Percentiles rank a stretch among this genome's conserved stretches.
Conservation (phyloP, 129 eudicot genomes). For the Cynara cardunculus region DNA sequence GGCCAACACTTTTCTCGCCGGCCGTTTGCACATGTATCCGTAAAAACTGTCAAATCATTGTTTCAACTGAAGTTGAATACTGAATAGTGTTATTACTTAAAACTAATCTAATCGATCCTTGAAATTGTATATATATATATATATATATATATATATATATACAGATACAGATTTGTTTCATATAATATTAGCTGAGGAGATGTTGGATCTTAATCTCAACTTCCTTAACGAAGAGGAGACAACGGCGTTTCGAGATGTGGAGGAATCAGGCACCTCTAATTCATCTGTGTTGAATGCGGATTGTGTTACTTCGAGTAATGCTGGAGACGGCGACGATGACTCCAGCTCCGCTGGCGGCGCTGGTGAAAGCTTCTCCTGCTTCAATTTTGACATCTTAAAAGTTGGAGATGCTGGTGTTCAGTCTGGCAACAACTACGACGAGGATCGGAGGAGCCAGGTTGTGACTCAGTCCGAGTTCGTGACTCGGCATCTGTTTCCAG, state of each 20-base stretch:
- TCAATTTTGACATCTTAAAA: slow-evolving; percentile 49
- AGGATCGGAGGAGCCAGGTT: slow-evolving; percentile 9
- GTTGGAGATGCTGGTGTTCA: slow-evolving; percentile 18
- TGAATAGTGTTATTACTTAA: background rate
- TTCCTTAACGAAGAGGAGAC: slow-evolving; percentile 21
- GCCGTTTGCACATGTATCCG: background rate
- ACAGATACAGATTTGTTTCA: background rate
- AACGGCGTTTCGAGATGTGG: slow-evolving; percentile 22
- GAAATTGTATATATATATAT: background rate
- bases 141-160: background rate
- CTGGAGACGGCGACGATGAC: slow-evolving; percentile 43
- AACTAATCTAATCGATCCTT: background rate
- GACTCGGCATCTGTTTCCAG: slow-evolving; percentile 66
- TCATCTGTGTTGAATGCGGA: slow-evolving; percentile 49
- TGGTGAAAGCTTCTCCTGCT: slow-evolving; percentile 19
- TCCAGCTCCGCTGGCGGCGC: slow-evolving; percentile 30
- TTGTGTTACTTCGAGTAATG: slow-evolving; percentile 38
- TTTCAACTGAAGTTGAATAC: background rate
- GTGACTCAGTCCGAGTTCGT: slow-evolving; percentile 38
- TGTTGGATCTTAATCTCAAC: slow-evolving; percentile 76
- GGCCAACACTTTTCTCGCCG: background rate
- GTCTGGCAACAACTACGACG: slow-evolving; percentile 9
- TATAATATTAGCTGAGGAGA: slow-evolving; percentile 16
- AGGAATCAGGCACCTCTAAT: slow-evolving; percentile 51
- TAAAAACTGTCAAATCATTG: slow-evolving; percentile 7